These are phyloP conservation scores for Setaria viridis DNA, from an alignment of 202 grass and related monocot species.

Conservation along the genomic window DNA sequence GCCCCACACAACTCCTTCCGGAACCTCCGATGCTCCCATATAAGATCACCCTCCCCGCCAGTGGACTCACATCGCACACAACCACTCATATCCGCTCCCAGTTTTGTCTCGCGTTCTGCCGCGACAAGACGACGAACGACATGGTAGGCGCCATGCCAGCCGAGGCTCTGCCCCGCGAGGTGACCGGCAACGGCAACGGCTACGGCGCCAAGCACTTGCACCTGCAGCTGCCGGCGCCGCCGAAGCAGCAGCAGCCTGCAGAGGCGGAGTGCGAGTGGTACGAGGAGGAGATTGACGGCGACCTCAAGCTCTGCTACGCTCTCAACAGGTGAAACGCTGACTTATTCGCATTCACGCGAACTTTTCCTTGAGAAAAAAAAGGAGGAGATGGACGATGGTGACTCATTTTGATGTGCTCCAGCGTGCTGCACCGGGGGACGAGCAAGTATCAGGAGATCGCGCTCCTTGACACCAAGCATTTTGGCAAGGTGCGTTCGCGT, in stretches of 20 bases:
- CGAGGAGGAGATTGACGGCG: conserved; percentile 81
- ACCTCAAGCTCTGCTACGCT: conserved; percentile 78
- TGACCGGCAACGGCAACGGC: conserved; percentile 3
- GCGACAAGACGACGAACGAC: not conserved
- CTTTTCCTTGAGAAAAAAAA: no score
- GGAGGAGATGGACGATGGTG: not conserved
- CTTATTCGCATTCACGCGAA: not conserved
- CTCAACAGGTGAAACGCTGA: conserved; percentile 61
- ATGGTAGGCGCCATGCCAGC: conserved; percentile 30
- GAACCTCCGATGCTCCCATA: no score
- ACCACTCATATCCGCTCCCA: not conserved
- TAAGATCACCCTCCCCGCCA: no score
- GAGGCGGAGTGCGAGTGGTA: conserved; percentile 63
- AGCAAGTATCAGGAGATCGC: conserved; percentile 82
- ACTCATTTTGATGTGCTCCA: not conserved
- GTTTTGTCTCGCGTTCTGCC: not conserved
- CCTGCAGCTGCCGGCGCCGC: not conserved
- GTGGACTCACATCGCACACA: not conserved
- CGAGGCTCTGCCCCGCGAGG: conserved; percentile 15
- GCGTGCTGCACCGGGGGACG: conserved; percentile 70
- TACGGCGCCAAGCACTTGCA: not conserved
- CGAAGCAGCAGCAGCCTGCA: conserved; percentile 10
- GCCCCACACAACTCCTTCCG: no score
- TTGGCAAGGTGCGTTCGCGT: conserved; percentile 64
- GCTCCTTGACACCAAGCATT: conserved; percentile 82